phyloP scores from a whole-genome alignment of 2,329 filamentous ascomycete species.

The Aspergillus niger region DNA sequence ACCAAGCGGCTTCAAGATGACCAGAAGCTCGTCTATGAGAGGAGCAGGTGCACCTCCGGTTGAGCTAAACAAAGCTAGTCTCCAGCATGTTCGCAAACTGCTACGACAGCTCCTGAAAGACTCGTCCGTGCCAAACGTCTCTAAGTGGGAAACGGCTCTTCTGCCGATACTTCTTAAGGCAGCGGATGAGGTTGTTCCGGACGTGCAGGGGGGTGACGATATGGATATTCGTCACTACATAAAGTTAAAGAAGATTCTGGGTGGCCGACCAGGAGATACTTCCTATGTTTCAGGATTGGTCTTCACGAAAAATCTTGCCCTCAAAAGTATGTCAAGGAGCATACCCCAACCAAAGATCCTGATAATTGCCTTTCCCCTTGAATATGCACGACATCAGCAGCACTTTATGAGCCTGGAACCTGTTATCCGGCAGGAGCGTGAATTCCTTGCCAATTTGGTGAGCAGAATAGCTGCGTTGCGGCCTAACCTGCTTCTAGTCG shows the following conservation, averaged over 20 bases:
- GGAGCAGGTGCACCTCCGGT: constrained; percentile 72
- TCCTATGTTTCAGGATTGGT: constrained; percentile 96
- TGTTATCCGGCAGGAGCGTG: constrained; percentile 93
- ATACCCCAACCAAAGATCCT: constrained; percentile 83
- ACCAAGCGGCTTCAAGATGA: constrained; percentile 54
- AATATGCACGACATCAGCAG: constrained; percentile 88
- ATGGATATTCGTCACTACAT: constrained; percentile 98
- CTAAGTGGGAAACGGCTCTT: constrained; percentile 85
- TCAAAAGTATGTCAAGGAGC: constrained; percentile 92
- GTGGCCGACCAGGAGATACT: constrained; percentile 85
- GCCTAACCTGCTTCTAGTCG: constrained; percentile 84
- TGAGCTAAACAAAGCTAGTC: constrained; percentile 82
- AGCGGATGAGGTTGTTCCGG: constrained; percentile 91
- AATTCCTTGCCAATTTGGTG: constrained; percentile 88
- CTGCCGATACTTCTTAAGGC: constrained; percentile 87
- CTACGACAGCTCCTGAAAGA: constrained; percentile 82
- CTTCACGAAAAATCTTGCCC: constrained; percentile 92
- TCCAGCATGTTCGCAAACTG: constrained; percentile 84
- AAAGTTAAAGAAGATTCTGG: constrained; percentile 94
- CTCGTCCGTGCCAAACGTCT: constrained; percentile 68
- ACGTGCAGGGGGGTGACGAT: constrained; percentile 85
- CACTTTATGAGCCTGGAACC: constrained; percentile 99
- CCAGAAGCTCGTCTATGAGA: constrained; percentile 81
- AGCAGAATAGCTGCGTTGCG: constrained; percentile 83
- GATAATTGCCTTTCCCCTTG: constrained; percentile 91